phyloP scores from a whole-genome alignment of 2,329 filamentous ascomycete genomes.

The Fusarium staphyleae region DNA sequence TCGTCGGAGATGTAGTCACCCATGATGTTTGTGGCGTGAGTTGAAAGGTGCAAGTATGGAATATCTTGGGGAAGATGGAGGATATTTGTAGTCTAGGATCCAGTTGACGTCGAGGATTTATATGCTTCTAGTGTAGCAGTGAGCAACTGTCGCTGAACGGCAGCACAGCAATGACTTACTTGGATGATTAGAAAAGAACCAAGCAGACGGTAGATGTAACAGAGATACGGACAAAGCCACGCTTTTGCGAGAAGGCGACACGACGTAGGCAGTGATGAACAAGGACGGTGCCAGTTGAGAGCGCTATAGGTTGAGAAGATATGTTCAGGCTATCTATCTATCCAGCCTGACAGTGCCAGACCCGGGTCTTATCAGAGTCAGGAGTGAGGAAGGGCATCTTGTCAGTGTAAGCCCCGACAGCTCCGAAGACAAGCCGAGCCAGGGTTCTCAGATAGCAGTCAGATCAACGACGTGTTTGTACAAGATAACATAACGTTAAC shows the following conservation, averaged over 20 bases:
- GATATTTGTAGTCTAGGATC: neutral
- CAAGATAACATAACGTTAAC: no score
- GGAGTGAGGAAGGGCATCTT: no score
- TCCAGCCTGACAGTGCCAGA: neutral
- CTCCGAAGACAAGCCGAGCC: no score
- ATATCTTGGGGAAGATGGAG: neutral
- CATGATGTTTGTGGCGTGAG: constrained; percentile 15
- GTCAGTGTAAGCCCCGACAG: constrained; percentile 6
- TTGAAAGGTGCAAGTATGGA: neutral
- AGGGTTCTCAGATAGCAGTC: no score
- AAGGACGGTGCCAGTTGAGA: constrained; percentile 20
- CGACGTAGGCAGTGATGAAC: neutral
- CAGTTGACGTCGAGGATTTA: constrained; percentile 2
- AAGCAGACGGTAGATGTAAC: constrained; percentile 1
- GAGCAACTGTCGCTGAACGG: constrained; percentile 4
- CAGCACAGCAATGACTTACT: constrained; percentile 5
- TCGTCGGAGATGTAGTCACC: constrained; percentile 7
- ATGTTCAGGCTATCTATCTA: no score
- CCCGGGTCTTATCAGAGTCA: no score
- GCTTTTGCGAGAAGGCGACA: constrained; percentile 2
- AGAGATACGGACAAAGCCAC: neutral
- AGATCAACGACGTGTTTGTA: neutral
- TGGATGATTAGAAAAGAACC: neutral
- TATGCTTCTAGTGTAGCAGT: constrained; percentile 14
- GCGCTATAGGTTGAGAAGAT: constrained; percentile 19